Base-by-base conservation (phyloP, 345 rosid species). In the Populus ilicifolia region DNA sequence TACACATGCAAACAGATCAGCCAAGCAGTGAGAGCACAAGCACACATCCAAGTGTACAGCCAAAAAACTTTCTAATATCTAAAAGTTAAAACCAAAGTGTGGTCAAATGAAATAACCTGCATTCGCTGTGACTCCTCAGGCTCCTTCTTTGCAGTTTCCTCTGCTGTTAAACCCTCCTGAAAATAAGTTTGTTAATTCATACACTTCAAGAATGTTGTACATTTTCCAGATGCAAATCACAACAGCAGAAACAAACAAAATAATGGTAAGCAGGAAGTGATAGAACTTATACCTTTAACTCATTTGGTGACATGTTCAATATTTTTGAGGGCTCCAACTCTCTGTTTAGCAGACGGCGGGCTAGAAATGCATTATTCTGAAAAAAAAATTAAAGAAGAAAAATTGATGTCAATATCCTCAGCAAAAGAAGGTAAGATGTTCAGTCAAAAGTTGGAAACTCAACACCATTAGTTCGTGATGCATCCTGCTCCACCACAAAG, bases 91-190 rank as follows among this genome's bases (percentile, higher is more conserved):
- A 61, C 23, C n/a, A 52, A 67, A 44, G 52, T 29, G 27, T 5
- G 50, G 12, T 6, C 56, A 67, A 21, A 75, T 13, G 44, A 67
- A 72, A 39, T n/a, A 6, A 96, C 98, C 97, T 96, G 97, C 90
- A 96, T 92, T 61, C 81, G 87, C 76, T 87, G 91, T 0, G 85
- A 84, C 25, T 92, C 97, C 50, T 96, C 98, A 77, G 98, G 99
- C 88, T 94, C 98, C 76, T 89, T 88, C 73, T 78, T 86, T 17
- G 87, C 85, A 9, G 87, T 92, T 85, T 94, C 98, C 83, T 92
- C 99, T 7, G 89, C 92, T 3, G 97, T 96, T 66, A 91, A 86
- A 56, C 98, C 99, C 85, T 90, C 97, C 99, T 96, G 85, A 20
- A 59, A 6, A 59, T 59, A 59, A 84, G 78, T 72, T 71, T 65